Evolutionary conservation across 345 rosid genomes (phyloP), one percentile per base, ranked within the genome.

Genomic region (Sonneratia alba): DNA sequence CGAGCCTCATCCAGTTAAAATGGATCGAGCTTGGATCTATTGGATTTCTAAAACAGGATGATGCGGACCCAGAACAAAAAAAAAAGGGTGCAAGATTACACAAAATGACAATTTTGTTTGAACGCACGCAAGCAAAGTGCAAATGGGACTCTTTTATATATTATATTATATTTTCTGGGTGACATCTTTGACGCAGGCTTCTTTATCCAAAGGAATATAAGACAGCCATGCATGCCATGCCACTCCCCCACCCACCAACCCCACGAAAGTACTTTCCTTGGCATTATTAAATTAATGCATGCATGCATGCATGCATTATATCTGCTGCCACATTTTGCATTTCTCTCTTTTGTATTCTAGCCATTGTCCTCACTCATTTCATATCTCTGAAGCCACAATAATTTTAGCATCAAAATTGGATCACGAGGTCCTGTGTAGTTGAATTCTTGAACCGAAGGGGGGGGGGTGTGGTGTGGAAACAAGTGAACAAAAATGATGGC

Each of bases 201-300:
- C 63, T 57, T 57, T 57, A 57, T 57, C 32, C 63, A 57, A 57
- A 57, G 63, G n/a, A 57, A 57, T 57, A 22, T 57, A 22, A 57
- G 34, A n/a, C 63, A n/a, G 63, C 32, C 63, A 57, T 57, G 63
- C 63, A 57, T 57, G 63, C 63, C 34, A 67, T 68, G 69, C 62
- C 55, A 66, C 57, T 12, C 16, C 70, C 45, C 10, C 45, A 42
- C 45, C 45, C 45, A 4, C 45, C 45, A 4, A 42, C 45, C 45
- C 45, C 45, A 42, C 32, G 42, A 71, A 70, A 70, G 57, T 4
- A 57, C 56, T 67, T 49, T 73, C 53, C 69, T 66, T 47, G 51
- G 14, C 36, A 49, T 67, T 57, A 62, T 62, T 62, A 4, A 59
- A 68, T n/a, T 7, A 22, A 3, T 18, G n/a, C 6, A 2, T 57